Evolutionary conservation across 2,329 filamentous ascomycete genomes (phyloP).

Genomic region (Colletotrichum sidae): DNA sequence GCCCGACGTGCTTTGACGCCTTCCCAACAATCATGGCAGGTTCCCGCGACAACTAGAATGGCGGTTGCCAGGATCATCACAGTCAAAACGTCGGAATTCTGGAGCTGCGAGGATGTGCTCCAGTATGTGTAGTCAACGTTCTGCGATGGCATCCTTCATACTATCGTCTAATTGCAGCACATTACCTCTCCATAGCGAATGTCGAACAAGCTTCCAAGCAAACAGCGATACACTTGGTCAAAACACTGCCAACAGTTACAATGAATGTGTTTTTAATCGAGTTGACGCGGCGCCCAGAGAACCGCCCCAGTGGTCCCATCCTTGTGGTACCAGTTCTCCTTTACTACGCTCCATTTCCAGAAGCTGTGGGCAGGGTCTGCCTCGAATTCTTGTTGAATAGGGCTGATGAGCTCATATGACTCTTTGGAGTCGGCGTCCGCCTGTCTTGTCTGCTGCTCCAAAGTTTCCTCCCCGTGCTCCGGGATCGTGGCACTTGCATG

Average conservation of each 20-base stretch:
- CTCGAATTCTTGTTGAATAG: constrained; percentile 2
- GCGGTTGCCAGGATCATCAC: no score
- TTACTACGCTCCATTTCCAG: constrained; percentile 18
- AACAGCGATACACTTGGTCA: no score
- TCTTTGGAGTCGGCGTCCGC: background rate
- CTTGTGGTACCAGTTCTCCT: constrained; percentile 21
- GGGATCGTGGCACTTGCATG: background rate
- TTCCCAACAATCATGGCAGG: no score
- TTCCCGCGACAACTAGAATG: no score
- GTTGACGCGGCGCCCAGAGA: constrained; percentile 16
- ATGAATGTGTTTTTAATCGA: constrained; percentile 6
- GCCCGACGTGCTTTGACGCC: no score
- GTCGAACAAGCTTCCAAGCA: no score
- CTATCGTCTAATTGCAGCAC: no score
- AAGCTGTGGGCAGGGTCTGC: constrained; percentile 7
- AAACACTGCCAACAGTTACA: background rate
- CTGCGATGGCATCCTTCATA: no score
- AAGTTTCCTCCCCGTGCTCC: background rate
- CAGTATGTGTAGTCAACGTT: no score
- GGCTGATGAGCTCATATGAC: background rate
- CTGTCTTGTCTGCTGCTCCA: background rate
- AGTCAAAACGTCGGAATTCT: no score
- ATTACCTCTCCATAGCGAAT: no score
- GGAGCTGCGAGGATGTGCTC: no score
- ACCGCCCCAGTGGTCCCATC: background rate